Evolutionary conservation across 2,329 filamentous ascomycete genomes (phyloP).

Genomic region (Geosmithia putterillii): DNA sequence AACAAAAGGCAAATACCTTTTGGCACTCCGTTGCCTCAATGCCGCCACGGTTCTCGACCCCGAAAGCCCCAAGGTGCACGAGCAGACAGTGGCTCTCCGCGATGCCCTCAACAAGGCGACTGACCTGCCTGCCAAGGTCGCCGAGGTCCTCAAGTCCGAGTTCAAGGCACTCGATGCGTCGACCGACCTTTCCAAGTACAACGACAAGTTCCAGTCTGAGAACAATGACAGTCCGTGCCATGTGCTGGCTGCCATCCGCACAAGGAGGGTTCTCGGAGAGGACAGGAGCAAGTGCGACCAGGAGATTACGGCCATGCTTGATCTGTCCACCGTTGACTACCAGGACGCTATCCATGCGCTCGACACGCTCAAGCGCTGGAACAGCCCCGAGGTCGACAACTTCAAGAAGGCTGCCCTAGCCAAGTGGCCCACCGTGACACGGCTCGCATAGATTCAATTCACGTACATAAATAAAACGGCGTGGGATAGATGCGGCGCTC

Average conservation of each 20-base stretch:
- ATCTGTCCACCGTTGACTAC: slow-evolving; percentile 34
- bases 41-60: slow-evolving; percentile 59
- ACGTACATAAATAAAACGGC: too few relatives aligned
- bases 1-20: slow-evolving; percentile 64
- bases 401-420: slow-evolving; percentile 35
- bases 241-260: slow-evolving; percentile 50
- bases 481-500: too few relatives aligned
- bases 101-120: slow-evolving; percentile 45
- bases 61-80: slow-evolving; percentile 59
- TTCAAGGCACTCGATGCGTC: slow-evolving; percentile 50
- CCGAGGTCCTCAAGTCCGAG: slow-evolving; percentile 56
- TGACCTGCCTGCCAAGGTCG: slow-evolving; percentile 48
- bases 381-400: slow-evolving; percentile 30
- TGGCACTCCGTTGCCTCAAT: slow-evolving; percentile 76
- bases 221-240: slow-evolving; percentile 52
- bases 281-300: slow-evolving; percentile 45
- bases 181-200: slow-evolving; percentile 48
- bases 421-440: slow-evolving; percentile 38
- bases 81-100: slow-evolving; percentile 61
- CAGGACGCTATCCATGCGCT: slow-evolving; percentile 40
- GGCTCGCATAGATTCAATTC: slow-evolving; percentile 20
- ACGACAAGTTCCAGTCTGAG: slow-evolving; percentile 50
- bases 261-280: slow-evolving; percentile 45
- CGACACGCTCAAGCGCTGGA: slow-evolving; percentile 33
- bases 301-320: slow-evolving; percentile 47